Base-by-base conservation (phyloP, 495 filamentous ascomycete species). In the Hypoxylon lienhwacheense region DNA sequence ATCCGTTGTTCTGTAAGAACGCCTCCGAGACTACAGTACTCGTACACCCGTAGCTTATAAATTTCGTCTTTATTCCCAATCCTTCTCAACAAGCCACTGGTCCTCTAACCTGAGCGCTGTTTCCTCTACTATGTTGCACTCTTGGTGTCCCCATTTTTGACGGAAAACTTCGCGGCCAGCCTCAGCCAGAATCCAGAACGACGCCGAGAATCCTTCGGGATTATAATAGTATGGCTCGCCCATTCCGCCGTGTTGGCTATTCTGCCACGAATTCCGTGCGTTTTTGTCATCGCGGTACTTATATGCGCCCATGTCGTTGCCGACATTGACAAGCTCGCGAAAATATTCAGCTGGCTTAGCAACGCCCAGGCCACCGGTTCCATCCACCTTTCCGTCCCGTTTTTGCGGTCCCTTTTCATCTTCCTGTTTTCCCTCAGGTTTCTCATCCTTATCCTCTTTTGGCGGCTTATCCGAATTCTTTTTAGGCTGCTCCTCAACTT, bases 201-300 rank as follows among this genome's bases (percentile, higher is more conserved):
- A 55, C 6, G 34, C 42, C 12, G 55, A 70, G 47, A 82, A 81
- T 7, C 77, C 79, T 24, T 69, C 70, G 1, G 74, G 51, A 45
- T 80, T 73, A 25, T 77, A 56, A 48, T 79, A 80, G 42, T 76
- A 82, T 4, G 79, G 79, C 51, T 82, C 79, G 4, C 78, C 79
- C 37, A 76, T 47, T 0, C 78, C 79, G 19, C 79, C 79, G 11
- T 58, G 68, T 48, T 81, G 79, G 40, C 61, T 64, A 2, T 47
- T 64, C 32, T 81, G 79, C 79, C 79, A 82, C 11, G 66, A 73
- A 60, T 82, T 81, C 7, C 79, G 60, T 4, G 69, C 73, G 0
- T 60, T 56, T 11, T 62, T 57, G 1, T 67, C 52, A 31, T 59
- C 63, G n/a, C 61, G 61, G 43, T 75, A 64, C 53, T 82, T 74